Base-by-base conservation (phyloP, 2,329 filamentous ascomycete genomes). In the Ophiostoma tasmaniense region DNA sequence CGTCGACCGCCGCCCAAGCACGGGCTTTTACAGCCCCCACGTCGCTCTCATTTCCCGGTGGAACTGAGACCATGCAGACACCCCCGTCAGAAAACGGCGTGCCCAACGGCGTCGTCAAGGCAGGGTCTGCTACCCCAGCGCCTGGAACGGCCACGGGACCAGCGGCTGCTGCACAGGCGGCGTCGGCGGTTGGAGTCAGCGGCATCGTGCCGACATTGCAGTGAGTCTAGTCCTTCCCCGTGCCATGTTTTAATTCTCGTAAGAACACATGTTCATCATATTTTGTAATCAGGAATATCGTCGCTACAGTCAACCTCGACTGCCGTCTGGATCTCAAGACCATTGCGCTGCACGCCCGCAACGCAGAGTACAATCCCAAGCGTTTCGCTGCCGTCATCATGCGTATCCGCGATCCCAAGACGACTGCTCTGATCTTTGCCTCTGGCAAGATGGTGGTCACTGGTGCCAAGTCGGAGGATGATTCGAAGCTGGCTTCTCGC, bases 371-470 rank as follows among this genome's bases (percentile, higher is more conserved):
- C 85, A 97, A 97, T 78, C 93, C 93, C 71, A 73, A 96, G 93
- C 94, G 94, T 90, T 98, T 98, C 78, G 94, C 94, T 76, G 94
- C 94, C 78, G 95, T 98, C 74, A 99, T 99, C 81, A 98, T 99
- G 95, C 93, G 95, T 83, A 99, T 99, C 75, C 93, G 95, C 77
- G 95, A 99, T 77, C 95, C 95, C 70, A 99, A 99, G 85, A 99
- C 95, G 5, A 99, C 95, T 1, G 95, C 95, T 11, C 82, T 99
- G 70, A 98, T 99, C 84, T 99, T 99, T 76, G 95, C 95, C 13
- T 73, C 72, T 0, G 95, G 95, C 81, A 99, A 99, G 87, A 99
- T 99, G 95, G 95, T 99, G 65, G 95, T 98, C 20, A 99, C 95
- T 68, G 94, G 94, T 82, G 94, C 94, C 72, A 98, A 98, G 82